Base-by-base conservation (phyloP, 2,329 filamentous ascomycete genomes). In the Colletotrichum sansevieriae region DNA sequence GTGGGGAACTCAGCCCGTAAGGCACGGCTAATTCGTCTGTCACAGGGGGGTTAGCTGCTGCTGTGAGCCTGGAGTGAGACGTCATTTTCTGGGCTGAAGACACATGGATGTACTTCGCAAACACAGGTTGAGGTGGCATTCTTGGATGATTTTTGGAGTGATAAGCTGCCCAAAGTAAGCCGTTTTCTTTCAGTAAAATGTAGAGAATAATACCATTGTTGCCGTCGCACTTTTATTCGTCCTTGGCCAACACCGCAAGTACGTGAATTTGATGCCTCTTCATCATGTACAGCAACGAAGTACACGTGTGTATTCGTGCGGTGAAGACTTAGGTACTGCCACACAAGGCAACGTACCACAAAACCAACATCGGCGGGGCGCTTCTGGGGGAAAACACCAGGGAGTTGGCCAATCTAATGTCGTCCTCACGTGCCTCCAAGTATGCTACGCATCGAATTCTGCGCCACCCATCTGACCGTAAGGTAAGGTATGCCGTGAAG, bases 371-470 rank as follows among this genome's bases (percentile, higher is more conserved):
- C 51, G 56, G 57, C 44, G 65, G 65, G 60, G 51, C 52, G 10
- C 12, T 33, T 20, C 41, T 22, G 20, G 41, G 49, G 58, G 47
- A 41, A n/a, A 58, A 52, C n/a, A n/a, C 47, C 64, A 55, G 51
- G 59, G 33, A 63, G 51, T 56, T 43, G 35, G 51, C 59, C 59
- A 63, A 44, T 63, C 51, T 57, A 47, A 37, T 44, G 22, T 25
- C 39, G 12, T 35, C 41, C 63, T 65, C 63, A 46, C 46, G 25
- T 46, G 46, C 44, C 35, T 22, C 49, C 41, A 62, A 41, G 39
- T 33, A n/a, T 49, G 29, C 22, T 46, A 25, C 13, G 25, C 44
- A 25, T 64, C 59, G 65, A 46, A 11, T 25, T 39, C 29, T 46
- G 52, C 35, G 44, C 65, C 29, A 44, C 29, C 13, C 65, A 64